Evolutionary conservation across 2,329 filamentous ascomycete species (phyloP), one percentile per base, ranked within the genome.

Genomic region (Lasiodiplodia theobromae): DNA sequence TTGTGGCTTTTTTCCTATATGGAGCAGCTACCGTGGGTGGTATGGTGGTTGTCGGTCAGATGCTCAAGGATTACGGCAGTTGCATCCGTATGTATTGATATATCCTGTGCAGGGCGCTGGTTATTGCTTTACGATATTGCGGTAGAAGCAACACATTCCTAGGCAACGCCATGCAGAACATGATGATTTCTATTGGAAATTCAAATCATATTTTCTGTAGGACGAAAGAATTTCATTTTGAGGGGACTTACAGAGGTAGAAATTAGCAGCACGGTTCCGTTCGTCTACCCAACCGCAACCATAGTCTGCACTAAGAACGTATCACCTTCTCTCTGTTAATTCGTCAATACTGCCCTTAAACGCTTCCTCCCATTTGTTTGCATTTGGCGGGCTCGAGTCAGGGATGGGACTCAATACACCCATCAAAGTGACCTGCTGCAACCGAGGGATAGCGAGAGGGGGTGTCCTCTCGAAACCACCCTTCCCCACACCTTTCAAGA

Each of bases 391-490:
- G 37, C 66, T 68, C 23, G 23, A 37, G 49, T 68, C 67, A 4
- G 18, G 21, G 21, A 68, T 68, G 6, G 67, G 67, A 38, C 58
- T 64, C 67, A 68, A 28, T 6, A 31, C 67, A 5, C 67, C 67
- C 44, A 68, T 40, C 40, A 65, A 64, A n/a, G 51, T 49, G 10
- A 68, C 21, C 38, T 68, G 67, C 52, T 68, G 65, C 11, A 68
- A 7, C 37, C 65, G 23, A 11, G 67, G 67, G 11, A 68, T 58
- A 28, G 8, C 25, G 3, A 68, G 37, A 3, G 67, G 67, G 11
- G 38, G 38, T 0, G 58, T 63, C 37, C 54, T 57, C 7, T 40
- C 66, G 7, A 40, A 7, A 0, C 34, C 57, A 18, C 56, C 34
- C 49, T 31, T 53, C 8, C 66, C 37, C 3, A 47, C 56, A 1